These are phyloP conservation scores for Syncephalastrum sp. DNA, from an alignment of 371 early-diverging fungal species.

Conservation along the genomic window DNA sequence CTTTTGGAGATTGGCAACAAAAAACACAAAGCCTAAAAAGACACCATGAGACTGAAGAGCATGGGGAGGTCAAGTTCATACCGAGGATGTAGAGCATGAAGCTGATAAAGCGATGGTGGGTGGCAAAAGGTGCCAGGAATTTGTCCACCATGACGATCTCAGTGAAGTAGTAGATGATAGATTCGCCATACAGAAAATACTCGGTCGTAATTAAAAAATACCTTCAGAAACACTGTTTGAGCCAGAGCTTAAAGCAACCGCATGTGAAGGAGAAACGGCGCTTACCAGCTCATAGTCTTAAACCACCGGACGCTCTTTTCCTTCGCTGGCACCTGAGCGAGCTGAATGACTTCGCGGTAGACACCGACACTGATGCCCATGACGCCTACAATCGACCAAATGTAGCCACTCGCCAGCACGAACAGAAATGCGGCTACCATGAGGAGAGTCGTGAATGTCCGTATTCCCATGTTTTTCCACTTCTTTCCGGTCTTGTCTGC, in stretches of 20 bases:
- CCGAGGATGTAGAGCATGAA: conserved; percentile 85
- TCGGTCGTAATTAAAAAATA: conserved; percentile 84
- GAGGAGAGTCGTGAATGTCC: conserved; percentile 82
- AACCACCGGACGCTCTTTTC: conserved; percentile 90
- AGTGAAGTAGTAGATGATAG: conserved; percentile 86
- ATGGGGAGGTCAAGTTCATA: conserved; percentile 20
- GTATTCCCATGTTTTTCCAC: conserved; percentile 78
- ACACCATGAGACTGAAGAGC: neutral
- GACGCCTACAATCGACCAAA: conserved; percentile 81
- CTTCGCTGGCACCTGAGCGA: conserved; percentile 82
- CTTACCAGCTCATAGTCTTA: conserved; percentile 89
- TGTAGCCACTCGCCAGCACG: conserved; percentile 79
- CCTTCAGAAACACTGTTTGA: conserved; percentile 30
- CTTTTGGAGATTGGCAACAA: conserved; percentile 91
- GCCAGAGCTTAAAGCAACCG: neutral
- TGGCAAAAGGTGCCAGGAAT: conserved; percentile 80
- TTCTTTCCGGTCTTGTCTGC: conserved; percentile 54
- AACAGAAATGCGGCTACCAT: conserved; percentile 86
- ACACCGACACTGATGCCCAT: conserved; percentile 76
- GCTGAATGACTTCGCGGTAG: conserved; percentile 89
- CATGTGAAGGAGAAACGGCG: neutral
- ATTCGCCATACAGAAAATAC: conserved; percentile 94
- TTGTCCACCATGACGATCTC: conserved; percentile 78
- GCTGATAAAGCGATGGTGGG: conserved; percentile 93
- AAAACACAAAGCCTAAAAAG: conserved; percentile 83